A percentile compares a stretch with the other conserved stretches of the same genome.
Conservation (phyloP, 2,329 filamentous ascomycete species). For the Onygena corvina region DNA sequence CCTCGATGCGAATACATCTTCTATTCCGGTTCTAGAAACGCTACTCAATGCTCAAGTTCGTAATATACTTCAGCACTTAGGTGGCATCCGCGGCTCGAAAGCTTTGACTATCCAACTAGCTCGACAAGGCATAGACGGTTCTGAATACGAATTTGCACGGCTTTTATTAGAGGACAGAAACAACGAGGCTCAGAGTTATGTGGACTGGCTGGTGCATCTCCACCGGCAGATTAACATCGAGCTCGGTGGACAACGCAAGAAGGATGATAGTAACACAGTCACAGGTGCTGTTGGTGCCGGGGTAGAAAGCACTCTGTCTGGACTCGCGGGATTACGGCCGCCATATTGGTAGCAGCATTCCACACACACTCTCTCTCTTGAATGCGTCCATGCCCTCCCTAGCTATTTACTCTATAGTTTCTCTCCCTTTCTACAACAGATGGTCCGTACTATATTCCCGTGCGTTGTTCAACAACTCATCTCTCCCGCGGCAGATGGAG, state of each 20-base stretch:
- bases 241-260: constrained; percentile 42
- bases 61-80: constrained; percentile 81
- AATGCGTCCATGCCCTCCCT: neutral
- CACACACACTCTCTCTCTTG: constrained; percentile 4
- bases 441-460: too few species aligned
- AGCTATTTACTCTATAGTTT: constrained; percentile 6
- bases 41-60: constrained; percentile 90
- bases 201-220: constrained; percentile 94
- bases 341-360: constrained; percentile 33
- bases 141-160: constrained; percentile 91
- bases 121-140: constrained; percentile 81
- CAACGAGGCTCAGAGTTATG: constrained; percentile 94
- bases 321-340: constrained; percentile 35
- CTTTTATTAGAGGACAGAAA: constrained; percentile 88
- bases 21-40: constrained; percentile 73
- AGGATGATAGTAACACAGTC: constrained; percentile 29
- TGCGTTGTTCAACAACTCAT: too few species aligned
- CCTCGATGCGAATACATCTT: constrained; percentile 69
- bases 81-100: constrained; percentile 69
- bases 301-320: constrained; percentile 33
- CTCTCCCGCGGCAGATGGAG: too few species aligned
- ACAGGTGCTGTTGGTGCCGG: constrained; percentile 14
- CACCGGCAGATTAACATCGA: constrained; percentile 90
- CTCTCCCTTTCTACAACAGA: too few species aligned
- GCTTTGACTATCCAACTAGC: constrained; percentile 81